Evolutionary conservation across 495 filamentous ascomycete species (phyloP).

Genomic region (Pseudomonodictys pantanalensis): DNA sequence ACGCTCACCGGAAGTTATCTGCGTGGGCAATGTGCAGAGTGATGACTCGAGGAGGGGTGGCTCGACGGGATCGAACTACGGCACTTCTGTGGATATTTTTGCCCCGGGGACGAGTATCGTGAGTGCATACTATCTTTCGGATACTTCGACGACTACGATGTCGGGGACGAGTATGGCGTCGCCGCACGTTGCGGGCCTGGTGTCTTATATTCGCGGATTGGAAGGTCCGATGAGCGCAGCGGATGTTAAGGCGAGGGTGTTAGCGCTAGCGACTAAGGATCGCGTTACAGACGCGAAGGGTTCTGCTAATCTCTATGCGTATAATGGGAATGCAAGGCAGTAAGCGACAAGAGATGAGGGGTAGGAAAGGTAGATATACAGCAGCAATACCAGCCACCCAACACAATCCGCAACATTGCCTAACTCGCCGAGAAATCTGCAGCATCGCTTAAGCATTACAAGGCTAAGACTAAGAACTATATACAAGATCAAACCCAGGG

Average conservation of each 20-base stretch:
- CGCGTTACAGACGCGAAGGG: slow-evolving; percentile 11
- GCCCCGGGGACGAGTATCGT: slow-evolving; percentile 92
- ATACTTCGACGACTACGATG: slow-evolving; percentile 88
- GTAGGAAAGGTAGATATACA: no score
- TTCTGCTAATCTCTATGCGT: slow-evolving; percentile 11
- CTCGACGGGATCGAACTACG: slow-evolving; percentile 72
- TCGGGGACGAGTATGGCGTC: slow-evolving; percentile 98
- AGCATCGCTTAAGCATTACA: no score
- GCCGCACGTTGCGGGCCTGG: slow-evolving; percentile 89
- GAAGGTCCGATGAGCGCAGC: slow-evolving; percentile 13
- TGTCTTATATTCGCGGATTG: slow-evolving; percentile 72
- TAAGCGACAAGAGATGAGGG: no score
- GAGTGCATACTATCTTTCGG: slow-evolving; percentile 95
- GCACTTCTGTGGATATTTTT: slow-evolving; percentile 98
- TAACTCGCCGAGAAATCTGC: no score
- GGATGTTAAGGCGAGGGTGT: slow-evolving; percentile 19
- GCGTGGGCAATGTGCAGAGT: slow-evolving; percentile 88
- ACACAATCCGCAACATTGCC: no score
- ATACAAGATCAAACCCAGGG: no score
- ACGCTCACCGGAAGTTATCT: slow-evolving; percentile 82
- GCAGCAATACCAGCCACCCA: no score
- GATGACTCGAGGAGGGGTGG: slow-evolving; percentile 89
- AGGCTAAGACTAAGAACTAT: no score
- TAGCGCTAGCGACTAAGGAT: slow-evolving; percentile 6
- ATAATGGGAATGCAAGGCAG: slow-evolving; percentile 19